Base-by-base conservation (phyloP, 371 early-diverging fungal species). In the Mycotypha africana region DNA sequence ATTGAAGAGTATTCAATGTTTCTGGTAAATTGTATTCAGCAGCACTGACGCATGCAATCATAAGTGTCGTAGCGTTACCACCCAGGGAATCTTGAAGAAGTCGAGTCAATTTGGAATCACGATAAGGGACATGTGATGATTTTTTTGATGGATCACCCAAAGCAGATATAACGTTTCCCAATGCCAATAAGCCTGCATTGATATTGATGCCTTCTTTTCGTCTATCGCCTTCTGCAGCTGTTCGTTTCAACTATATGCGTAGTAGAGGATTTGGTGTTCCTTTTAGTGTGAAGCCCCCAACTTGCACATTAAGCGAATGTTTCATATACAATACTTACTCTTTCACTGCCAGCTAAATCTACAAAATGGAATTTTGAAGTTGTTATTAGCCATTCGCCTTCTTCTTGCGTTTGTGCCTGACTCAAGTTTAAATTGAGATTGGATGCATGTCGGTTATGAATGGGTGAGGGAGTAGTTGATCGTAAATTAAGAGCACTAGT, bases 141-240 rank as follows among this genome's bases (percentile, higher is more conserved):
- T 56, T 58, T 56, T 86, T 74, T 31, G 81, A 67, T 31, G 91
- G 81, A 57, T 97, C 98, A 17, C 91, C 92, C n/a, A 99, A 75
- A 0, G 99, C 99, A 10, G 91, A 91, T 39, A 99, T 99, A 5
- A 99, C 99, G 63, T 99, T 99, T 51, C 99, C 99, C 15, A 99
- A 79, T 0, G 97, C 97, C 28, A 98, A 76, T 8, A 99, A 82
- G 6, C 99, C 99, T 11, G 89, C 86, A 66, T 99, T 99, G 61
- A 99, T 99, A 28, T 89, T 85, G 47, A 98, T 99, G 36, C 97
- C 95, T 69, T 99, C 99, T 66, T 91, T 93, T 34, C 89, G 87
- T 42, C 93, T 81, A 37, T 92, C 96, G 12, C 98, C 99, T 39
- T 85, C 88, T 2, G 98, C 95, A 28, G 89, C 79, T 2, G 99